Evolutionary conservation across 768 basidiomycete genomes (phyloP), one percentile per base, ranked within the genome.

Genomic region (Dacryopinax spathularia): DNA sequence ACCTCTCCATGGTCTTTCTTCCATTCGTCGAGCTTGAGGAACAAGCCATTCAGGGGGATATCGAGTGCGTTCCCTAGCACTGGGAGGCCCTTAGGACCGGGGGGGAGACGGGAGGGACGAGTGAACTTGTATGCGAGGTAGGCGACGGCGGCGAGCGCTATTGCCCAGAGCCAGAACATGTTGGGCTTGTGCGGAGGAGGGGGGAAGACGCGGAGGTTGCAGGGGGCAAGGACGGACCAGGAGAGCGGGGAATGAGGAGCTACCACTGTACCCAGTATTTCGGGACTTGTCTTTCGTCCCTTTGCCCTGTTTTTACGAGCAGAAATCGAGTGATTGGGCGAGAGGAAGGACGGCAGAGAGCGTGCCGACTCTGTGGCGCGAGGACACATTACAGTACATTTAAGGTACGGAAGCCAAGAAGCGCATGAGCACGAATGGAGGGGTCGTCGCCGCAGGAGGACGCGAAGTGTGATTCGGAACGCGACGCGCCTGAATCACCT

Each of bases 81-180:
- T 1, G 63, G 60, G 25, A 69, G 62, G 0, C n/a, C n/a, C 0
- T 41, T 16, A 2, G 66, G 62, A 16, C 60, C 62, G 0, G 48
- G 60, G 10, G 63, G 62, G 27, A 68, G 44, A 25, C 63, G 61
- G 0, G 63, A 41, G 25, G 64, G 64, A 1, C 64, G 65, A 12
- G 64, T 31, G 62, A 68, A 31, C 48, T 56, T 56, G 48, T 56
- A 56, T 29, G 48, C 70, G 7, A 65, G 56, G 66, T 69, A 72
- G 15, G 71, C 56, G 59, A 72, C 60, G 1, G 67, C 68, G 2
- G 70, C 70, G 62, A 69, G 68, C 25, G 69, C 25, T 16, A 71
- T 67, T 15, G 69, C 69, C 70, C 70, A 72, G 1, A 69, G 65
- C 60, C 72, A 72, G 20, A 72, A 70, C 64, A 65, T 70, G 64